Evolutionary conservation across 257 asterid genomes (phyloP).

Genomic region (Anisodus tanguticus): DNA sequence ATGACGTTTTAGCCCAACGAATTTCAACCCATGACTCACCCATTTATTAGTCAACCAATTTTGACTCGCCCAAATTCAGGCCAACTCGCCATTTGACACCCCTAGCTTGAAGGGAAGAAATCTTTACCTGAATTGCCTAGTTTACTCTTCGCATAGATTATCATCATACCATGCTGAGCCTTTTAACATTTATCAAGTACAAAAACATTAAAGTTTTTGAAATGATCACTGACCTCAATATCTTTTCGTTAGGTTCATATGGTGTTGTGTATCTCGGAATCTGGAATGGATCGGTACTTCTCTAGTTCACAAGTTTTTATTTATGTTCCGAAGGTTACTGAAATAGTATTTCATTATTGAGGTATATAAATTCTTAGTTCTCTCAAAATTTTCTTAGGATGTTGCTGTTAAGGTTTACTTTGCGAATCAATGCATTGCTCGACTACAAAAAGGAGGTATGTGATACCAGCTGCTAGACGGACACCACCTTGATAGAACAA

Average conservation of each 20-base stretch:
- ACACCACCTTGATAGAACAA: no score
- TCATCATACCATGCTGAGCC: background rate
- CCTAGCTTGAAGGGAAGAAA: background rate
- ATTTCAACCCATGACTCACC: no score
- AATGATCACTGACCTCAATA: conserved; percentile 32
- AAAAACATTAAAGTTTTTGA: background rate
- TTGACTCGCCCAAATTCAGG: no score
- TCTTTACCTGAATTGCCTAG: background rate
- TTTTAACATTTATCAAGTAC: background rate
- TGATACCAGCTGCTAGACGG: background rate
- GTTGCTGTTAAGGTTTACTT: conserved; percentile 79
- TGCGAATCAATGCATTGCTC: conserved; percentile 49
- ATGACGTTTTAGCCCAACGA: no score
- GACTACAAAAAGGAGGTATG: conserved; percentile 75
- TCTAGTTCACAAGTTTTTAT: conserved; percentile 27
- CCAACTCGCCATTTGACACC: no score
- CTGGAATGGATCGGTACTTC: conserved; percentile 77
- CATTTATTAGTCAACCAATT: no score
- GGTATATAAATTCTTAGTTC: no score
- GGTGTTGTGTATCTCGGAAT: conserved; percentile 70
- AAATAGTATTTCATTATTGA: background rate
- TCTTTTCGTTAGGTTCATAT: conserved; percentile 60
- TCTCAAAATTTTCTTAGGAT: conserved; percentile 47
- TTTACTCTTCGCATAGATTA: background rate
- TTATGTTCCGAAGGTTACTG: background rate